A percentile compares a stretch with the other conserved stretches of the same genome.
These are phyloP conservation scores for Aureobasidium mangrovei DNA, from an alignment of 2,329 filamentous ascomycete genomes.

Conservation along the genomic window DNA sequence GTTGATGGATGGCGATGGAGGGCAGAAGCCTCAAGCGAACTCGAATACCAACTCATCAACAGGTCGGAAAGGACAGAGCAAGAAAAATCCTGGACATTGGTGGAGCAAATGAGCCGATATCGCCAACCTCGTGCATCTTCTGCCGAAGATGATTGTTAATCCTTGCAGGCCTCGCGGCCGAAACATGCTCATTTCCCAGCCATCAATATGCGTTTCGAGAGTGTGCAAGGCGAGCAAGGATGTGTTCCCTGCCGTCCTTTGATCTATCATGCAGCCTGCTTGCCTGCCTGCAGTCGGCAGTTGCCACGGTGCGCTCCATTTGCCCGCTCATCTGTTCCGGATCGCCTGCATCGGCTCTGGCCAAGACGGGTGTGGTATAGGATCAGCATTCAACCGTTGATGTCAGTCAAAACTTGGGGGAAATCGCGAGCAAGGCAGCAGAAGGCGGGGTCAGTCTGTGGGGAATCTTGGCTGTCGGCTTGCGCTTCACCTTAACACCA, in stretches of 20 bases:
- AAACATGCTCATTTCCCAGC: background rate
- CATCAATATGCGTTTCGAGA: background rate
- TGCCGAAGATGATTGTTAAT: background rate
- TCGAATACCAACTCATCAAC: background rate
- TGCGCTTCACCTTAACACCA: background rate
- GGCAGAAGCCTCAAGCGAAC: background rate
- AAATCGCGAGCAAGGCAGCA: background rate
- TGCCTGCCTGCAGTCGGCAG: no score
- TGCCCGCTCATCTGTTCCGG: background rate
- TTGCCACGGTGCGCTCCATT: background rate
- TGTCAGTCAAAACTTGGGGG: background rate
- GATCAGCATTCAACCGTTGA: slow-evolving; percentile 10
- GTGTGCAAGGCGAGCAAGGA: background rate
- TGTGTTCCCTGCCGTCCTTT: background rate
- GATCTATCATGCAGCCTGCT: background rate
- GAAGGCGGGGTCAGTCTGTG: background rate
- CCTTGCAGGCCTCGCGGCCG: background rate
- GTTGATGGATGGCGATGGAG: slow-evolving; percentile 8
- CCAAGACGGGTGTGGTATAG: background rate
- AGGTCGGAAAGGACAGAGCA: slow-evolving; percentile 7
- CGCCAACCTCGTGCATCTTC: background rate
- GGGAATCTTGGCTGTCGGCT: background rate
- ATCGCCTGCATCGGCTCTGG: slow-evolving; percentile 2
- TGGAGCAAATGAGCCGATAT: slow-evolving; percentile 10
- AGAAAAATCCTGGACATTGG: slow-evolving; percentile 11